These are phyloP conservation scores for Astragalus glycyphyllos DNA, from an alignment of 306 rosid genomes.

Conservation along the genomic window DNA sequence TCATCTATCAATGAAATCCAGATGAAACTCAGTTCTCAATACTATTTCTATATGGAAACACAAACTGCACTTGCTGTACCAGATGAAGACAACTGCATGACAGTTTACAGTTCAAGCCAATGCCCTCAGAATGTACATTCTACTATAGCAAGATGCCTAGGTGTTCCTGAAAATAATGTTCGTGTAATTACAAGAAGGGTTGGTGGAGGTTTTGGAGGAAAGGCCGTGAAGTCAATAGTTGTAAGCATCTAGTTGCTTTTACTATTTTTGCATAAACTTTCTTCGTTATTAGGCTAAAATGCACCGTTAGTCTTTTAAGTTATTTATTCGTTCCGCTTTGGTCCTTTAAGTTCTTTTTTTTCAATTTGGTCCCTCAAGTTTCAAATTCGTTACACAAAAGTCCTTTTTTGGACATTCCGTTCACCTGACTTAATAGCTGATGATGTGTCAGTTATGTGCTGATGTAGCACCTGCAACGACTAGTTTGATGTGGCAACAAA, in stretches of 20 bases:
- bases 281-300: not conserved
- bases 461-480: no score
- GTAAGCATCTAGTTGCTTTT: constrained; percentile 57
- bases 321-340: no score
- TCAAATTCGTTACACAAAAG: no score
- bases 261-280: not conserved
- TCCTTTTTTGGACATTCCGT: no score
- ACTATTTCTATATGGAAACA: constrained; percentile 92
- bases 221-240: constrained; percentile 51
- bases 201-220: constrained; percentile 98
- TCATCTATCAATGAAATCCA: constrained; percentile 44
- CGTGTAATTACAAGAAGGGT: constrained; percentile 91
- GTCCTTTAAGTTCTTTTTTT: no score
- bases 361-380: no score
- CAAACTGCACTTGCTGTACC: constrained; percentile 91
- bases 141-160: constrained; percentile 74
- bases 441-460: no score
- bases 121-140: constrained; percentile 59
- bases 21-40: constrained; percentile 87
- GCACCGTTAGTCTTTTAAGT: no score
- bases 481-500: no score
- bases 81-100: constrained; percentile 91
- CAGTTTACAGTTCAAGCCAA: constrained; percentile 73
- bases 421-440: no score
- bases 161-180: constrained; percentile 78